Evolutionary conservation across 768 basidiomycete genomes (phyloP).

Genomic region (Porpolomopsis calyptriformis): DNA sequence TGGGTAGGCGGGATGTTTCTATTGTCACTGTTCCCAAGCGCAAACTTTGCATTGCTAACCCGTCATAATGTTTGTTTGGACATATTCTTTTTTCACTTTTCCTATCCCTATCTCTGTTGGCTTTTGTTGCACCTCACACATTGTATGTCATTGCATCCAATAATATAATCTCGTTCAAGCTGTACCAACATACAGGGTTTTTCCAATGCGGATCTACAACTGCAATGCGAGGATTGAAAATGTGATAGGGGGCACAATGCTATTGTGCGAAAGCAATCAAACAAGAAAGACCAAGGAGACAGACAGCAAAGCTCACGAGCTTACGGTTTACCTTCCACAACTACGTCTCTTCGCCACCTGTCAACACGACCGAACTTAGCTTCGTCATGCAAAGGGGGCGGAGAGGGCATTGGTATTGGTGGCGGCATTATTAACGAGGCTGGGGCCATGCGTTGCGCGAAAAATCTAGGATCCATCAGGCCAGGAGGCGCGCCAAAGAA

Average conservation of each 20-base stretch:
- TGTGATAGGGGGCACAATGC: not conserved
- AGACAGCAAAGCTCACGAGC: not conserved
- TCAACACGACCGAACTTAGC: conserved; percentile 65
- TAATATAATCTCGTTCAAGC: not conserved
- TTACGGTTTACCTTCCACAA: conserved; percentile 47
- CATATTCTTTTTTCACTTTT: not conserved
- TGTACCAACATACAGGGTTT: no score
- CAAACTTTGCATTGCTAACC: conserved; percentile 65
- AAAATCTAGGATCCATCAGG: conserved; percentile 64
- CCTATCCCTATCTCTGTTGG: not conserved
- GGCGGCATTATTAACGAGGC: conserved; percentile 40
- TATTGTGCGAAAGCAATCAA: not conserved
- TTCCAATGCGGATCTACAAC: not conserved
- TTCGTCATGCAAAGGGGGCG: conserved; percentile 54
- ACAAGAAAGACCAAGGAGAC: no score
- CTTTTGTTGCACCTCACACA: not conserved
- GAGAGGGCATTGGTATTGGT: conserved; percentile 43
- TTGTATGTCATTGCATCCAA: not conserved
- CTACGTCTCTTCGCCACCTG: conserved; percentile 72
- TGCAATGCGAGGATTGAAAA: not conserved
- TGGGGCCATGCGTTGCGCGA: conserved; percentile 34
- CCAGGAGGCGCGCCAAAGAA: conserved; percentile 51
- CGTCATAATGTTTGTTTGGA: conserved; percentile 27
- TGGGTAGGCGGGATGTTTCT: conserved; percentile 73
- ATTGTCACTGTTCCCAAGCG: conserved; percentile 71